Conservation (phyloP, 257 asterid genomes). For the Euphrasia confusa region DNA sequence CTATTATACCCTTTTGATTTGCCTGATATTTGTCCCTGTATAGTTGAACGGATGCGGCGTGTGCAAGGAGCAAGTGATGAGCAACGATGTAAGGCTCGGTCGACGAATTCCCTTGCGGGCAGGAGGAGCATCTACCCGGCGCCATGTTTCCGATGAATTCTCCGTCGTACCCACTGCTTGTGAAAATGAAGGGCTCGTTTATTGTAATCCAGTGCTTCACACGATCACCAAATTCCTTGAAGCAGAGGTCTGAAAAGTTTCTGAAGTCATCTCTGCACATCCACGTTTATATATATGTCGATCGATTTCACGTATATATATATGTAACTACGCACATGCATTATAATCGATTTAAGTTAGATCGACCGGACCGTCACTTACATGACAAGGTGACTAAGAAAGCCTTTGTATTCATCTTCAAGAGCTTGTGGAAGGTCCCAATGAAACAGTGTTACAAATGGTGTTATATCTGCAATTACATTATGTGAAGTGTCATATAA, state of each 20-base stretch:
- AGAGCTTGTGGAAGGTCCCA: conserved; percentile 80
- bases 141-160: conserved; percentile 29
- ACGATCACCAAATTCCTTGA: conserved; percentile 58
- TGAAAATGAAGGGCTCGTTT: conserved; percentile 40
- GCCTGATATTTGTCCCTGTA: conserved; percentile 45
- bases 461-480: conserved; percentile 37
- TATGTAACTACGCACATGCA: background rate
- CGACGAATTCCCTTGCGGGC: conserved; percentile 43
- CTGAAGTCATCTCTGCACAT: conserved; percentile 44
- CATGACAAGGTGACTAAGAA: conserved; percentile 31
- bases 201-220: conserved; percentile 54
- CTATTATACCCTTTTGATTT: conserved; percentile 57
- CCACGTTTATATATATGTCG: no score
- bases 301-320: no score
- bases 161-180: conserved; percentile 43
- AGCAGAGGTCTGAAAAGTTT: conserved; percentile 46
- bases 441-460: conserved; percentile 57
- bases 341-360: background rate
- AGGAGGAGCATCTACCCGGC: conserved; percentile 55
- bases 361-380: background rate
- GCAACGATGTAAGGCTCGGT: conserved; percentile 60
- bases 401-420: conserved; percentile 67
- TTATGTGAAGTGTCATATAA: background rate
- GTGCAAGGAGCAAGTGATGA: conserved; percentile 49
- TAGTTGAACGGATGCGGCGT: conserved; percentile 39